These are phyloP conservation scores for Candida anutae DNA, from an alignment of 1,139 yeast genomes.

Conservation along the genomic window DNA sequence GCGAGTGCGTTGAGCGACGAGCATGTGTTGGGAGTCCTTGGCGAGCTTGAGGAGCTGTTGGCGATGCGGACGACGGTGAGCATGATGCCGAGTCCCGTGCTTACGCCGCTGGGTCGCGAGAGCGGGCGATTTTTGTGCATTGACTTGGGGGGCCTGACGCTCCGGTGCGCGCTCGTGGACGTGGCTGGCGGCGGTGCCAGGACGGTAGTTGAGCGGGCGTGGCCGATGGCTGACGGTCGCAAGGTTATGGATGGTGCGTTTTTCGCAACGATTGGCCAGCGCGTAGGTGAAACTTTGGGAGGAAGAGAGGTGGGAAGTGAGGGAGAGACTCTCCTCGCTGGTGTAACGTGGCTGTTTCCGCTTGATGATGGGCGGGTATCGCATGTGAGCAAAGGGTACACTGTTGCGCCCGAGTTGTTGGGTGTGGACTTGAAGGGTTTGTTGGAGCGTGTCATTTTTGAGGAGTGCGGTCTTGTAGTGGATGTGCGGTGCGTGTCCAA, in stretches of 20 bases:
- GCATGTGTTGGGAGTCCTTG: too few relatives aligned
- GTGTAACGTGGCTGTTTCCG: slow-evolving; percentile 57
- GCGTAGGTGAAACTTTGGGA: slow-evolving; percentile 23
- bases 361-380: slow-evolving; percentile 37
- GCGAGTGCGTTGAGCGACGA: too few relatives aligned
- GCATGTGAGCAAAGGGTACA: slow-evolving; percentile 46
- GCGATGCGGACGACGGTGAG: slow-evolving; percentile 20
- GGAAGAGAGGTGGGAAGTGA: slow-evolving; percentile 17
- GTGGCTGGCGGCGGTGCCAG: slow-evolving; percentile 7
- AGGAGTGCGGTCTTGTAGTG: slow-evolving; percentile 17
- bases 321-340: slow-evolving; percentile 24
- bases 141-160: slow-evolving; percentile 51
- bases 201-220: slow-evolving; percentile 26
- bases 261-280: slow-evolving; percentile 32
- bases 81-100: slow-evolving; percentile 42
- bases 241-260: slow-evolving; percentile 33
- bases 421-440: slow-evolving; percentile 35
- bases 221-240: slow-evolving; percentile 32
- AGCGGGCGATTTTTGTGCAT: slow-evolving; percentile 38
- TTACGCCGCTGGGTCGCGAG: slow-evolving; percentile 36
- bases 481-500: slow-evolving; percentile 31
- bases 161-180: slow-evolving; percentile 39
- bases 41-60: slow-evolving; percentile 1
- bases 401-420: slow-evolving; percentile 29
- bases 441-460: slow-evolving; percentile 23